Evolutionary conservation across 805 yeast species (phyloP).

Genomic region (Candida taoyuanica): DNA sequence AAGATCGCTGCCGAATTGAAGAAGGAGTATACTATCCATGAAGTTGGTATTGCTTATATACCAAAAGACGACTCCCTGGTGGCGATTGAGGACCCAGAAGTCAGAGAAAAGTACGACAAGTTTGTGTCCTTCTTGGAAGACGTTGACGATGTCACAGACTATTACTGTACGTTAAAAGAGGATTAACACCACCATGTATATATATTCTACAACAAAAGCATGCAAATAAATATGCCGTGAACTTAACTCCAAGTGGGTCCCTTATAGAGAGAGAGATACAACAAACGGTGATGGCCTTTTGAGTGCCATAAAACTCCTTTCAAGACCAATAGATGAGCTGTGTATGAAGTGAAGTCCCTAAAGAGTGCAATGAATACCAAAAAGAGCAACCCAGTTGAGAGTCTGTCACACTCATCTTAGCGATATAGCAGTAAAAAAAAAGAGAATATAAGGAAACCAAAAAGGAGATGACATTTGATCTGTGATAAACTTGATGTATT

Average conservation of each 20-base stretch:
- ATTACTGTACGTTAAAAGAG: slow-evolving; percentile 59
- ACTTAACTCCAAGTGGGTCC: too few relatives aligned
- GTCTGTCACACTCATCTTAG: too few relatives aligned
- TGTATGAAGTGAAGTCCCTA: background rate
- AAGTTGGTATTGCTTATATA: slow-evolving; percentile 64
- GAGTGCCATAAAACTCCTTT: too few relatives aligned
- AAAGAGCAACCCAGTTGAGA: too few relatives aligned
- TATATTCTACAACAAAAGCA: background rate
- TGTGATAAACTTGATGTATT: too few relatives aligned
- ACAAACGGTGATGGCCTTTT: too few relatives aligned
- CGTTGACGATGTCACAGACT: slow-evolving; percentile 78
- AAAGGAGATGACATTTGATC: too few relatives aligned
- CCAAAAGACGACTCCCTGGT: slow-evolving; percentile 60
- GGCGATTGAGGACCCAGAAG: slow-evolving; percentile 49
- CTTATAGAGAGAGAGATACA: too few relatives aligned
- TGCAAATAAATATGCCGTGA: slow-evolving; percentile 5
- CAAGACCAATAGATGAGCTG: background rate
- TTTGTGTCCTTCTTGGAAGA: slow-evolving; percentile 62
- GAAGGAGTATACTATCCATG: slow-evolving; percentile 52
- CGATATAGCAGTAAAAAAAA: too few relatives aligned
- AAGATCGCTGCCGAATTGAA: slow-evolving; percentile 55
- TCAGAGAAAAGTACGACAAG: slow-evolving; percentile 47
- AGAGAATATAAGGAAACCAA: too few relatives aligned
- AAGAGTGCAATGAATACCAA: too few relatives aligned
- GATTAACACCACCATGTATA: slow-evolving; percentile 20